Evolutionary conservation across 2,329 filamentous ascomycete genomes (phyloP).

Genomic region (Botrytis hyacinthi): DNA sequence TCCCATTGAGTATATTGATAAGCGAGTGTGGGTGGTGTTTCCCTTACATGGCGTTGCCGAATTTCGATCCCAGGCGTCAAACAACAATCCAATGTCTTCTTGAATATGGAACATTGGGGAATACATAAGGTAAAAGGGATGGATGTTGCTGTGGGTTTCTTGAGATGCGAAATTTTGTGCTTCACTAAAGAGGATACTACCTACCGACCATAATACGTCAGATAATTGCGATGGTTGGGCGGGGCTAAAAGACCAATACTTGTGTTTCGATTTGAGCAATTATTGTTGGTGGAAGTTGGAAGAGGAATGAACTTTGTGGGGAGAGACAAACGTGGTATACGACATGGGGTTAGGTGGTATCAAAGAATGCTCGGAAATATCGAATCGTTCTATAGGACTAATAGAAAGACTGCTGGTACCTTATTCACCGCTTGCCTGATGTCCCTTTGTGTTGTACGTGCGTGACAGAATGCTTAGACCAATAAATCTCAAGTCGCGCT

Average conservation of each 20-base stretch:
- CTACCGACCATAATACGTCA: background rate
- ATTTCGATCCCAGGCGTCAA: background rate
- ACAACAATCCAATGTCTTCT: background rate
- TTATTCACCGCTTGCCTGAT: conserved; percentile 14
- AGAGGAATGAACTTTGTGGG: conserved; percentile 10
- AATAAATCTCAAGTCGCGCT: conserved; percentile 26
- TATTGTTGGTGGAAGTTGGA: conserved; percentile 1
- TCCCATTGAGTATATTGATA: background rate
- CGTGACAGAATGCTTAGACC: conserved; percentile 23
- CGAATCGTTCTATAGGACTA: conserved; percentile 19
- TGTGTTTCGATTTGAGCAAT: background rate
- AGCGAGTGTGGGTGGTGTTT: conserved; percentile 10
- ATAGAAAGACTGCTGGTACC: conserved; percentile 15
- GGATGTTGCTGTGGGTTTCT: background rate
- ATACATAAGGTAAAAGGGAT: background rate
- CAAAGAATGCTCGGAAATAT: conserved; percentile 21
- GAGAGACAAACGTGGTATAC: conserved; percentile 4
- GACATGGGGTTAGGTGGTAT: conserved; percentile 7
- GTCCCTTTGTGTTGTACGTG: conserved; percentile 23
- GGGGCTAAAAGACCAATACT: background rate
- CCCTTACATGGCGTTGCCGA: background rate
- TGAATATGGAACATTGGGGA: background rate
- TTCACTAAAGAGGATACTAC: background rate
- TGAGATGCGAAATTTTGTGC: background rate
- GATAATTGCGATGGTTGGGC: background rate